Conservation (phyloP, 768 basidiomycete species). For the Suillus hirtellus region DNA sequence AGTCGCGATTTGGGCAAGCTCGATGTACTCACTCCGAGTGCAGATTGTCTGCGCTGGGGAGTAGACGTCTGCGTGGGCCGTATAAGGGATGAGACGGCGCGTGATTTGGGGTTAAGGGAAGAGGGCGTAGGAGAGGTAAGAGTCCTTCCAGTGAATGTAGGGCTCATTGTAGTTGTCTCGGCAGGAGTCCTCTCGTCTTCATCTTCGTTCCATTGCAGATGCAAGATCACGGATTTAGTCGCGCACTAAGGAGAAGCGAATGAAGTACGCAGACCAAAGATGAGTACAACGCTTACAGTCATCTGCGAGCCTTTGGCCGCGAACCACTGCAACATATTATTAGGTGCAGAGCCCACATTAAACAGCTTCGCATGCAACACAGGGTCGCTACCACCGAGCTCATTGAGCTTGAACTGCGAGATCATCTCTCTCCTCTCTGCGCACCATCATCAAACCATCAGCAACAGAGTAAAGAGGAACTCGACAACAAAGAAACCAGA, state of each 20-base stretch:
- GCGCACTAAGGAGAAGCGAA: slow-evolving; percentile 59
- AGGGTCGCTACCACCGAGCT: slow-evolving; percentile 70
- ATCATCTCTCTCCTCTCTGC: slow-evolving; percentile 81
- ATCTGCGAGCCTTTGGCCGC: slow-evolving; percentile 88
- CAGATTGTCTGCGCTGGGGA: slow-evolving; percentile 39
- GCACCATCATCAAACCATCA: slow-evolving; percentile 18
- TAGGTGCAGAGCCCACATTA: slow-evolving; percentile 77
- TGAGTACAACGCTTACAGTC: slow-evolving; percentile 56
- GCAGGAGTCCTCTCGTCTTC: slow-evolving; percentile 30
- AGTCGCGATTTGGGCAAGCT: slow-evolving; percentile 44
- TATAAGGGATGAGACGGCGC: slow-evolving; percentile 52
- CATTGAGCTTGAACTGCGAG: slow-evolving; percentile 85
- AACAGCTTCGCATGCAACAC: slow-evolving; percentile 64
- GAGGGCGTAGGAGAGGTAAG: slow-evolving; percentile 32
- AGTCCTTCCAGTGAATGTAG: slow-evolving; percentile 22
- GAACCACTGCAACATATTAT: slow-evolving; percentile 95
- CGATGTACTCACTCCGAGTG: slow-evolving; percentile 26
- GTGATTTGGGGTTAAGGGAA: slow-evolving; percentile 36
- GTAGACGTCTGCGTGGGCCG: slow-evolving; percentile 53
- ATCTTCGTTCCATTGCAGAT: slow-evolving; percentile 83
- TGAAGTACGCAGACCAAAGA: not conserved
- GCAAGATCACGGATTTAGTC: slow-evolving; percentile 83
- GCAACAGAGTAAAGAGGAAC: slow-evolving; percentile 26
- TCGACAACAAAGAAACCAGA: not conserved
- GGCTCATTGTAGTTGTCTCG: slow-evolving; percentile 24